phyloP scores from a whole-genome alignment of 345 rosid species.

The Citrus maxima region DNA sequence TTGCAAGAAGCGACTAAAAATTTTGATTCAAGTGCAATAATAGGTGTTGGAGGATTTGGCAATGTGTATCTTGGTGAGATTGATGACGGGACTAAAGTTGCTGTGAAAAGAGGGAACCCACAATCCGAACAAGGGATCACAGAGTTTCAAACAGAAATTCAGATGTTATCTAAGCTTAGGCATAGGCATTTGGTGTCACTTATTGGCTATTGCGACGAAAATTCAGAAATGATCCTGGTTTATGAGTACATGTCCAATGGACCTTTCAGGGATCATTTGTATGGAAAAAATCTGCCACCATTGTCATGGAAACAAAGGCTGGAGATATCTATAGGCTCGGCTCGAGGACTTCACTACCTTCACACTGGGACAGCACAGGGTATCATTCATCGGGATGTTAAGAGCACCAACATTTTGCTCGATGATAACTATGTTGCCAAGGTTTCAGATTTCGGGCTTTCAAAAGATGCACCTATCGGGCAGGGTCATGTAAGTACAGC shows the following conservation, averaged over 20 bases:
- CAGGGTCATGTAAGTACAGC: conserved; percentile 70
- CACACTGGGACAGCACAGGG: conserved; percentile 95
- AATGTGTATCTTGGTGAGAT: conserved; percentile 65
- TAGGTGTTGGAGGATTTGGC: conserved; percentile 84
- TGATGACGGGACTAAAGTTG: conserved; percentile 71
- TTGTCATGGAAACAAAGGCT: conserved; percentile 75
- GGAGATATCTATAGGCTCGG: conserved; percentile 75
- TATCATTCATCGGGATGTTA: conserved; percentile 83
- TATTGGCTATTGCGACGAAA: conserved; percentile 78
- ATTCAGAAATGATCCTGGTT: conserved; percentile 76
- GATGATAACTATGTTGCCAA: conserved; percentile 78
- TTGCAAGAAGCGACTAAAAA: conserved; percentile 73
- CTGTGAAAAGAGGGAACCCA: conserved; percentile 84
- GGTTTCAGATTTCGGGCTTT: conserved; percentile 79
- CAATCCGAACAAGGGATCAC: conserved; percentile 88
- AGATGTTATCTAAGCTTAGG: conserved; percentile 82
- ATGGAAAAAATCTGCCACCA: conserved; percentile 63
- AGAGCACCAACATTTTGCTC: conserved; percentile 75
- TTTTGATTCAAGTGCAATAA: conserved; percentile 56
- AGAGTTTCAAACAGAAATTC: conserved; percentile 81
- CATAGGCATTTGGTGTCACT: conserved; percentile 82
- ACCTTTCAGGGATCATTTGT: conserved; percentile 70
- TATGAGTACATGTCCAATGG: conserved; percentile 85
- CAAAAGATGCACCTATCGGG: conserved; percentile 70
- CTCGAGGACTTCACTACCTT: conserved; percentile 77